A percentile compares a stretch with the other conserved stretches of the same genome.
These are phyloP conservation scores for Vitis labrusca DNA, from an alignment of 164 flowering plant species.

Conservation along the genomic window DNA sequence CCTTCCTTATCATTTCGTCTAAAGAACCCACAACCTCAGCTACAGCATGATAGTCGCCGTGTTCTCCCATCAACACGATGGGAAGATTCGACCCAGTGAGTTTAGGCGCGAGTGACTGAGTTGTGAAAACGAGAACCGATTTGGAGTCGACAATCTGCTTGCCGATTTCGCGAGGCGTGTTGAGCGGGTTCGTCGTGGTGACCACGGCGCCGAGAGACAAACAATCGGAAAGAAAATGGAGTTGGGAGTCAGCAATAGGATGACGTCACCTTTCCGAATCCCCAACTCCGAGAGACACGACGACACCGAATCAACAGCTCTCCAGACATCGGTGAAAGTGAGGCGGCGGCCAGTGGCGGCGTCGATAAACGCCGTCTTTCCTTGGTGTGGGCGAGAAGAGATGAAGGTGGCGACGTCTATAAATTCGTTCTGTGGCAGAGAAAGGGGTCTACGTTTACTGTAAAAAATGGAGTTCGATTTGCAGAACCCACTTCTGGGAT, in stretches of 20 bases:
- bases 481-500: constrained; percentile 71
- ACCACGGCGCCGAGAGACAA: constrained; percentile 85
- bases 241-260: constrained; percentile 84
- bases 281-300: constrained; percentile 53
- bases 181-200: constrained; percentile 92
- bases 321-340: constrained; percentile 69
- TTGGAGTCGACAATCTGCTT: constrained; percentile 76
- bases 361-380: constrained; percentile 78
- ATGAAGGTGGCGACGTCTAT: constrained; percentile 81
- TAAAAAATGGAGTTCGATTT: constrained; percentile 55
- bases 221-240: constrained; percentile 82
- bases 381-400: constrained; percentile 69
- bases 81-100: constrained; percentile 52
- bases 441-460: constrained; percentile 72
- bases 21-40: constrained; percentile 30
- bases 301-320: constrained; percentile 63
- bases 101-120: constrained; percentile 52
- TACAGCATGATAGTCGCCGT: background rate
- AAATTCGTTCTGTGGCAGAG: constrained; percentile 50
- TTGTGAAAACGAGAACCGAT: constrained; percentile 75
- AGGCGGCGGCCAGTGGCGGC: constrained; percentile 68
- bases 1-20: constrained; percentile 40
- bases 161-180: constrained; percentile 68
- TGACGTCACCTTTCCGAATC: constrained; percentile 74
- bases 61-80: constrained; percentile 44